Evolutionary conservation across 345 rosid genomes (phyloP).

Genomic region (Litchi chinensis): DNA sequence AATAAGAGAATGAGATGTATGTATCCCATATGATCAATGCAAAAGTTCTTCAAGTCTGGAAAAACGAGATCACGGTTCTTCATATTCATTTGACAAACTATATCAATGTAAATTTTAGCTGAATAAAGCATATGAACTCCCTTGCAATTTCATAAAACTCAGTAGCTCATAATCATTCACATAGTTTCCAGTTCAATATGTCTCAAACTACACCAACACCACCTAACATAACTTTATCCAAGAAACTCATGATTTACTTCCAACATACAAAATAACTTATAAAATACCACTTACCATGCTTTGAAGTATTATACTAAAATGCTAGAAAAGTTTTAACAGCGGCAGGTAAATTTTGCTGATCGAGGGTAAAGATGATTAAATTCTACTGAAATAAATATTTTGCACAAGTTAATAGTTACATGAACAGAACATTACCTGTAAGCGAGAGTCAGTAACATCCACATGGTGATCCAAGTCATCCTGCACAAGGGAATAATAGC

Average conservation of each 20-base stretch:
- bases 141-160: neutral
- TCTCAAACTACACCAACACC: neutral
- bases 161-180: neutral
- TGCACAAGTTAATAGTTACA: neutral
- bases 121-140: neutral
- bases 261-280: no score
- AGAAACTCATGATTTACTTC: neutral
- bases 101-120: no score
- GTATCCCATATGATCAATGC: no score
- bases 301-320: neutral
- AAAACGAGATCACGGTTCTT: neutral
- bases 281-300: neutral
- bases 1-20: neutral
- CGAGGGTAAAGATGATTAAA: neutral
- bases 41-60: neutral
- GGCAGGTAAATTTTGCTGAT: neutral
- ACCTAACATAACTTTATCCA: neutral
- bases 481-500: constrained; percentile 39
- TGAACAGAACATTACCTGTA: constrained; percentile 55
- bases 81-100: neutral
- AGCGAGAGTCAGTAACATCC: constrained; percentile 87
- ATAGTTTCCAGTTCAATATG: neutral
- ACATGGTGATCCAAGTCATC: constrained; percentile 91
- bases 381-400: neutral
- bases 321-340: neutral